Percentiles rank a stretch among this genome's conserved stretches.
Conservation (phyloP, 345 rosid species). For the Gynandropsis gynandra region DNA sequence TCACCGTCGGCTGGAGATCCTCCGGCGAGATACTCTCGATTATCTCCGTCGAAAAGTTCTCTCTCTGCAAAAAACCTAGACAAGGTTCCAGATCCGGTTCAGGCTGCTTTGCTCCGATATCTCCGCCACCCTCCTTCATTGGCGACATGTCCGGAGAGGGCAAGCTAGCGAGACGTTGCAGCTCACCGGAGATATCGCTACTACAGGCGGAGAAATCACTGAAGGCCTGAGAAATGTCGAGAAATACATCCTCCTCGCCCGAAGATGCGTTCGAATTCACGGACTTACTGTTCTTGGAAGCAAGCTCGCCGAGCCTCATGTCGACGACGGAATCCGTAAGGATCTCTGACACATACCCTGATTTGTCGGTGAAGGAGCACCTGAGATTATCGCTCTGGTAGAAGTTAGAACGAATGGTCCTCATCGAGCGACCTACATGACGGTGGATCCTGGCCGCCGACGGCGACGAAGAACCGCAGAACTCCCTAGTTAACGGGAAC, state of each 20-base stretch:
- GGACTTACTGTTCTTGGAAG: constrained; percentile 33
- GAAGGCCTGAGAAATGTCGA: constrained; percentile 74
- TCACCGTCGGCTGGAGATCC: constrained; percentile 92
- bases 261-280: constrained; percentile 32
- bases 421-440: constrained; percentile 76
- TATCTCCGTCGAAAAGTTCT: constrained; percentile 81
- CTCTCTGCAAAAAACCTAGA: constrained; percentile 69
- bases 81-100: constrained; percentile 64
- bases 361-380: constrained; percentile 41
- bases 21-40: constrained; percentile 92
- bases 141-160: constrained; percentile 37
- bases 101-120: constrained; percentile 6
- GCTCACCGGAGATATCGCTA: constrained; percentile 92
- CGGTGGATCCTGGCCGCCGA: constrained; percentile 47
- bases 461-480: constrained; percentile 29
- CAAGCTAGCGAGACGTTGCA: constrained; percentile 74
- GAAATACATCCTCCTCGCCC: constrained; percentile 39
- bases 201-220: constrained; percentile 81
- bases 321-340: constrained; percentile 77
- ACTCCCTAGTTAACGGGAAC: constrained; percentile 44
- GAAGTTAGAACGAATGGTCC: constrained; percentile 67
- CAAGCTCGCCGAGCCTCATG: constrained; percentile 85
- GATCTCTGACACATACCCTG: constrained; percentile 59
- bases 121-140: constrained; percentile 18
- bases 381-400: constrained; percentile 39